phyloP scores from a whole-genome alignment of 148 eudicot species.

The Cornus controversa region DNA sequence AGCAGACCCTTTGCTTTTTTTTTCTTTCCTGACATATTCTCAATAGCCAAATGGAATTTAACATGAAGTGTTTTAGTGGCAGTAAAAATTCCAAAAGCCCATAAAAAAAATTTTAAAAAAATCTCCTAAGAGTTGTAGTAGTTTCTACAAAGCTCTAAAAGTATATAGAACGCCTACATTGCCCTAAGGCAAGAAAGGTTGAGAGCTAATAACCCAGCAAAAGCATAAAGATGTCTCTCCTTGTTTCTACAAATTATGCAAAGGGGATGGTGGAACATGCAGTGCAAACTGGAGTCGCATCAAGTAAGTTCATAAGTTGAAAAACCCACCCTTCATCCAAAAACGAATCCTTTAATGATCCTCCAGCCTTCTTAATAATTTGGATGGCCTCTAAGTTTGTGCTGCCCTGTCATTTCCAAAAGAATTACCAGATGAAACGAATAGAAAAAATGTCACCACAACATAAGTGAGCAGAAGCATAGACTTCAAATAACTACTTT shows the following conservation, averaged over 20 bases:
- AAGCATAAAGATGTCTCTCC: background rate
- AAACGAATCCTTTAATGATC: conserved; percentile 90
- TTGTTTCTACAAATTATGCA: background rate
- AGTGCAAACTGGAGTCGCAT: background rate
- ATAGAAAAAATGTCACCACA: background rate
- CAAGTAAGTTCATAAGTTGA: background rate
- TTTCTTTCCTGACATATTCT: too few species aligned
- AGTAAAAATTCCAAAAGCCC: too few species aligned
- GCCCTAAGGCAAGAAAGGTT: background rate
- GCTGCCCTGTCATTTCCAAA: conserved; percentile 71
- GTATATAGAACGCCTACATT: background rate
- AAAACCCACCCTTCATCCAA: conserved; percentile 81
- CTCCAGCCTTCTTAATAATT: conserved; percentile 97
- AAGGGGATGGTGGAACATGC: background rate
- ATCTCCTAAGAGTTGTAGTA: too few species aligned
- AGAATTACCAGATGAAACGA: background rate
- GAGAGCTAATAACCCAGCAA: background rate
- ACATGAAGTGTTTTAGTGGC: too few species aligned
- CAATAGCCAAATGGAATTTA: too few species aligned
- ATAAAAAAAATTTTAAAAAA: too few species aligned
- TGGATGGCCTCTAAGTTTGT: conserved; percentile 95
- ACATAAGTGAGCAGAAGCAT: background rate
- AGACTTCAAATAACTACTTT: too few species aligned
- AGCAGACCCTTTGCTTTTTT: too few species aligned
- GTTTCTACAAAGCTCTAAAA: background rate